These are phyloP conservation scores for Alisma plantagoaquatica DNA, from an alignment of 106 monocot genomes.

Conservation along the genomic window DNA sequence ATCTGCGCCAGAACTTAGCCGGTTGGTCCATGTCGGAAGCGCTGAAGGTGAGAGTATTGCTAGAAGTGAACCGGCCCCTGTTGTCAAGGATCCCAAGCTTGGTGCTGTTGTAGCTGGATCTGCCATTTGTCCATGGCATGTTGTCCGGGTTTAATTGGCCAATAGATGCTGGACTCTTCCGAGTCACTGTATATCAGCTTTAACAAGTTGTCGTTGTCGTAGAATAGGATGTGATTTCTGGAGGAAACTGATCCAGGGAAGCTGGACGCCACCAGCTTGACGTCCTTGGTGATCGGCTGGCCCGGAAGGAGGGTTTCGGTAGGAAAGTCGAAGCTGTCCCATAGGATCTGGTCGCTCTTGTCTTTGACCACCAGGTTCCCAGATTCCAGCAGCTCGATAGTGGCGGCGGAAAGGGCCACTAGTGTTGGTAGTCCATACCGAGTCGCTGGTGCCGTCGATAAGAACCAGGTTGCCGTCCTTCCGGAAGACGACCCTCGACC, in stretches of 20 bases:
- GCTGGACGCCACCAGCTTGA: too few species aligned
- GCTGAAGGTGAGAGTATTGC: too few species aligned
- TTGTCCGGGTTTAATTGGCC: conserved; percentile 30
- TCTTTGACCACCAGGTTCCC: conserved; percentile 37
- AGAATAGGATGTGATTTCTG: neutral
- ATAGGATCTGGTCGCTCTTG: too few species aligned
- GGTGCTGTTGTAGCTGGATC: conserved; percentile 41
- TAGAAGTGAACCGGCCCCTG: conserved; percentile 11
- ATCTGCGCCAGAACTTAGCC: conserved; percentile 15
- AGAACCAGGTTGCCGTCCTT: conserved; percentile 12
- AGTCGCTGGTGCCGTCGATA: conserved; percentile 6
- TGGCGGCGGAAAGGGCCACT: conserved; percentile 9
- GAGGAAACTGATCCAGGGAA: conserved; percentile 12
- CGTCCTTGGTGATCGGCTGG: too few species aligned
- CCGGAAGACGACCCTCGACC: too few species aligned
- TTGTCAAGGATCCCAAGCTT: conserved; percentile 21
- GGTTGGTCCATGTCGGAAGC: conserved; percentile 23
- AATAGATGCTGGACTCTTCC: conserved; percentile 31
- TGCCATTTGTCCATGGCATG: conserved; percentile 7
- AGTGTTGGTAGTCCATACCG: conserved; percentile 31
- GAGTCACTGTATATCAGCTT: neutral
- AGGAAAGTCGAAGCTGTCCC: too few species aligned
- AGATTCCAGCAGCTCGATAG: conserved; percentile 14
- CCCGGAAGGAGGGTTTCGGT: conserved; percentile 31
- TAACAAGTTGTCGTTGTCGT: too few species aligned